phyloP scores from a whole-genome alignment of 164 flowering plant genomes.

The Nymphaea colorata region DNA sequence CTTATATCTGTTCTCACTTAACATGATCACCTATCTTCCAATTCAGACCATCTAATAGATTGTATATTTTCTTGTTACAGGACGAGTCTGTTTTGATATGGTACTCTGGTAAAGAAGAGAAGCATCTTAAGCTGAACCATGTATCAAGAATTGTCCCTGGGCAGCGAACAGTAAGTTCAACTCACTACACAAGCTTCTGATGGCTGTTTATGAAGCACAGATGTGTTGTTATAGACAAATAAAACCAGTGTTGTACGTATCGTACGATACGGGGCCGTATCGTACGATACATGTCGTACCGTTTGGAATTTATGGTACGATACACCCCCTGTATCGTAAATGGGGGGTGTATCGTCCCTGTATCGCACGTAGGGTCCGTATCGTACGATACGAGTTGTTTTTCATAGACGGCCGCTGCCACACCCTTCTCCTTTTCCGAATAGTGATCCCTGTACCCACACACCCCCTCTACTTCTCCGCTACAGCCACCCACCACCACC shows the following conservation, averaged over 20 bases:
- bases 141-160: conserved; percentile 90
- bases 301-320: too few relatives aligned
- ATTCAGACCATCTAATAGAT: neutral
- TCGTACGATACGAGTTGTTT: too few relatives aligned
- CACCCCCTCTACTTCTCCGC: conserved; percentile 67
- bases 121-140: conserved; percentile 79
- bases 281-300: too few relatives aligned
- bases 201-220: too few relatives aligned
- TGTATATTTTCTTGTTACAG: conserved; percentile 31
- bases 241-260: too few relatives aligned
- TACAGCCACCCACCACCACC: too few relatives aligned
- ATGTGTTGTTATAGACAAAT: too few relatives aligned
- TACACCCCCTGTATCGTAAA: too few relatives aligned
- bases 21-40: neutral
- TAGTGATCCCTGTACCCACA: conserved; percentile 81
- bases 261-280: too few relatives aligned
- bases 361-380: too few relatives aligned
- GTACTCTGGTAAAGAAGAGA: conserved; percentile 95
- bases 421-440: conserved; percentile 83
- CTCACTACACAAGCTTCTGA: neutral
- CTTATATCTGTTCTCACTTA: neutral
- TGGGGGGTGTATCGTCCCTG: too few relatives aligned
- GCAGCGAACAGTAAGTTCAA: conserved; percentile 80
- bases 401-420: too few relatives aligned
- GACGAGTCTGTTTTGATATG: conserved; percentile 88